Evolutionary conservation across 2,329 filamentous ascomycete genomes (phyloP).

Genomic region (Stagonosporopsis chrysanthemi): DNA sequence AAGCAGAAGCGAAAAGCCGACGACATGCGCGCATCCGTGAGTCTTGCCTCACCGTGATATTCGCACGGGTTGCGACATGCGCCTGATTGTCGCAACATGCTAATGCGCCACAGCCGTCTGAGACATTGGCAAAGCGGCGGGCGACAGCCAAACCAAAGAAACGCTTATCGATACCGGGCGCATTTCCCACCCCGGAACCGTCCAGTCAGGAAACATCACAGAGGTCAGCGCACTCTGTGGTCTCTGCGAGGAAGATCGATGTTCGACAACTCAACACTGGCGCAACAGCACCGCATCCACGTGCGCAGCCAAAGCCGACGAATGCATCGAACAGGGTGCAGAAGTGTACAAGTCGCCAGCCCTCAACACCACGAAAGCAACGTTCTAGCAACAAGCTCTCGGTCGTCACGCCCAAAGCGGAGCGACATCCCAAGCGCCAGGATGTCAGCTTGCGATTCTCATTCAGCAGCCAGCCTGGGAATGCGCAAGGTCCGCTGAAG

Average conservation of each 20-base stretch:
- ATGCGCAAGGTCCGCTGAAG: constrained; percentile 12
- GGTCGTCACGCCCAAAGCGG: constrained; percentile 8
- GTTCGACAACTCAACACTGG: neutral
- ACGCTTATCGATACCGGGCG: constrained; percentile 23
- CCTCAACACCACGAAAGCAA: constrained; percentile 11
- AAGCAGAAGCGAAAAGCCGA: constrained; percentile 16
- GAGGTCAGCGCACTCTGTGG: constrained; percentile 17
- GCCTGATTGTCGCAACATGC: constrained; percentile 8
- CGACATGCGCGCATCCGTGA: constrained; percentile 12
- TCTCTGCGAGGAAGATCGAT: constrained; percentile 10
- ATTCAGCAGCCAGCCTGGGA: constrained; percentile 13
- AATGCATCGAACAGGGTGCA: constrained; percentile 4
- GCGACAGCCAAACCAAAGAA: constrained; percentile 17
- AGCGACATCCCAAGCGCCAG: constrained; percentile 9
- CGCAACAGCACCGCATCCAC: neutral
- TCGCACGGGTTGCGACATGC: neutral
- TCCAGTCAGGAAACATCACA: constrained; percentile 18
- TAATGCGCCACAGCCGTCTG: constrained; percentile 18
- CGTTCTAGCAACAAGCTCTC: constrained; percentile 8
- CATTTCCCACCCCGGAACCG: constrained; percentile 14
- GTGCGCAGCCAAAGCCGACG: neutral
- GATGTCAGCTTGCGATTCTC: constrained; percentile 29
- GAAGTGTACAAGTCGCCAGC: constrained; percentile 10
- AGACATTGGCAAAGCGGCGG: constrained; percentile 13
- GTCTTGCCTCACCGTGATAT: neutral